Evolutionary conservation across 208 protist genomes (phyloP).

Genomic region (Naegleria gruberi): DNA sequence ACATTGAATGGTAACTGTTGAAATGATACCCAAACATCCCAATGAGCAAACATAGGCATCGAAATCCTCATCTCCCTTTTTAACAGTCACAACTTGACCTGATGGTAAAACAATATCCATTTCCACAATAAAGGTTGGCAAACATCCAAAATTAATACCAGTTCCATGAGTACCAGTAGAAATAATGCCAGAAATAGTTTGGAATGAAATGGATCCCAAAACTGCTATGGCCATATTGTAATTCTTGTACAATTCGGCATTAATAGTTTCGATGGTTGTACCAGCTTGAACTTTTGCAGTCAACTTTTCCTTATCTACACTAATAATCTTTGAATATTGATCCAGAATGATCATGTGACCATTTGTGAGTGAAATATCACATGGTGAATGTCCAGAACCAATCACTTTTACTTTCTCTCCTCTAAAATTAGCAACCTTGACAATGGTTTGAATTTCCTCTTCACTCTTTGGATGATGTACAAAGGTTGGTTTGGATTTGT

Average conservation of each 20-base stretch:
- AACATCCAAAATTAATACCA: background rate
- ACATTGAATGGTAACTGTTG: background rate
- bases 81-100: background rate
- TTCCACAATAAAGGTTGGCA: background rate
- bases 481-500: background rate
- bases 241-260: background rate
- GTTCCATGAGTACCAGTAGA: constrained; percentile 14
- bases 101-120: background rate
- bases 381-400: constrained; percentile 15
- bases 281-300: background rate
- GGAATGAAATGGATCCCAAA: constrained; percentile 1
- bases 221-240: background rate
- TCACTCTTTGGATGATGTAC: background rate
- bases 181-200: constrained; percentile 14
- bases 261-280: background rate
- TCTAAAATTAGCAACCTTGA: background rate
- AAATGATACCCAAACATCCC: background rate
- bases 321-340: background rate
- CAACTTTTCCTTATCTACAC: background rate
- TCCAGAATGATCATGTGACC: constrained; percentile 16
- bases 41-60: background rate
- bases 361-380: constrained; percentile 6
- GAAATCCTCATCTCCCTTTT: background rate
- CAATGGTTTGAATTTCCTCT: background rate
- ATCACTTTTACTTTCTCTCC: constrained; percentile 13